phyloP scores from a whole-genome alignment of 495 filamentous ascomycete genomes.

The Hypoxylon trugodes region DNA sequence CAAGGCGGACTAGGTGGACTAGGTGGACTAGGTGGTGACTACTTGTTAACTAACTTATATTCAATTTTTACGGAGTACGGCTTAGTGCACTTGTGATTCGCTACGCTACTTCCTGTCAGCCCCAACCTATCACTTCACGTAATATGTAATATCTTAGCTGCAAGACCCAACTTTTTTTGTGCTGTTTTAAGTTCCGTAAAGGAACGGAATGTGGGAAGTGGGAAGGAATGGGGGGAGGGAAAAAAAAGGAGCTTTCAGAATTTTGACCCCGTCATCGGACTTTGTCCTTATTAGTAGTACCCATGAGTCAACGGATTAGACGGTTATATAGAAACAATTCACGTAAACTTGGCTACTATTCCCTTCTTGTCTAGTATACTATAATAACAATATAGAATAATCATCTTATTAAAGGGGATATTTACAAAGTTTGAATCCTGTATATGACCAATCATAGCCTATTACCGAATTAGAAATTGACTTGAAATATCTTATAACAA shows the following conservation, averaged over 20 bases:
- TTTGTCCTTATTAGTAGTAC: conserved; percentile 2
- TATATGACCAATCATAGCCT: too few species aligned
- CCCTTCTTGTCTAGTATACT: too few species aligned
- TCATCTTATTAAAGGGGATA: too few species aligned
- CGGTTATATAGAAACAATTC: conserved; percentile 5
- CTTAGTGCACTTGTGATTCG: conserved; percentile 22
- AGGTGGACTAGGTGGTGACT: not conserved
- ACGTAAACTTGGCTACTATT: too few species aligned
- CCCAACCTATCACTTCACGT: conserved; percentile 29
- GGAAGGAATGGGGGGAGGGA: not conserved
- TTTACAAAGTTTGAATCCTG: too few species aligned
- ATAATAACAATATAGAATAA: too few species aligned
- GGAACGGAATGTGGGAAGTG: not conserved
- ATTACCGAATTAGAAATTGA: too few species aligned
- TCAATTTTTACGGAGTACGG: too few species aligned
- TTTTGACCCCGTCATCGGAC: conserved; percentile 38
- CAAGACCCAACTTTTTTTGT: conserved; percentile 33
- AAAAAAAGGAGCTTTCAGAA: conserved; percentile 11
- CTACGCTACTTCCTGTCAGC: conserved; percentile 10
- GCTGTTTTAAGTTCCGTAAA: conserved; percentile 7
- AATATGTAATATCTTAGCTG: conserved; percentile 4
- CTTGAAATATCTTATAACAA: too few species aligned
- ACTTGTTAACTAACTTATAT: too few species aligned
- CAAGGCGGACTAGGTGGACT: not conserved
- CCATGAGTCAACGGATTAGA: conserved; percentile 26